Conservation (phyloP, 1,284 basidiomycete species). For the Agroathelia rolfsii region DNA sequence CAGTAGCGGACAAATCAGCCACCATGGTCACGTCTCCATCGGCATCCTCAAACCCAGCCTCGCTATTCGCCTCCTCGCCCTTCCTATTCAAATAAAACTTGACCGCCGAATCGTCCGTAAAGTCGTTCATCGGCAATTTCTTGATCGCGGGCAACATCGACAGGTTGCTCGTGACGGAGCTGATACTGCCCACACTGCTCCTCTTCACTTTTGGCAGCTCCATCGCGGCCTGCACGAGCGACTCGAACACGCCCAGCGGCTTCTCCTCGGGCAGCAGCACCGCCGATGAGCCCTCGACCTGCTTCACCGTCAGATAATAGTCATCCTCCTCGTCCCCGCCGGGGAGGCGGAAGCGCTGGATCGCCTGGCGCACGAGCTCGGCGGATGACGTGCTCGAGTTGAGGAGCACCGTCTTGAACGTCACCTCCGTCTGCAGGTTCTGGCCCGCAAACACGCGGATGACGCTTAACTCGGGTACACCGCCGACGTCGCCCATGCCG, state of each 20-base stretch:
- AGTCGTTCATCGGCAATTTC: slow-evolving; percentile 91
- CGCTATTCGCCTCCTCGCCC: no score
- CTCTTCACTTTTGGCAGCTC: slow-evolving; percentile 82
- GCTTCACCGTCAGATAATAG: slow-evolving; percentile 91
- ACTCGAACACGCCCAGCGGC: slow-evolving; percentile 82
- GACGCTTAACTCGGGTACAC: slow-evolving; percentile 83
- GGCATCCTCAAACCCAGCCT: no score
- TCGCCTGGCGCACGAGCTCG: slow-evolving; percentile 84
- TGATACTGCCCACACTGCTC: slow-evolving; percentile 89
- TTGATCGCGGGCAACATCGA: slow-evolving; percentile 91
- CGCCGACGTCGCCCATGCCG: no score
- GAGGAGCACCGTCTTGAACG: slow-evolving; percentile 94
- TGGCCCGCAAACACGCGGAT: slow-evolving; percentile 92
- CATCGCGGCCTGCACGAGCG: slow-evolving; percentile 68
- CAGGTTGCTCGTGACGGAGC: slow-evolving; percentile 82
- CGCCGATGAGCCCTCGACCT: slow-evolving; percentile 78
- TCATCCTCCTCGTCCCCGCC: slow-evolving; percentile 50
- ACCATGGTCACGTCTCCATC: slow-evolving; percentile 20
- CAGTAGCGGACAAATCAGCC: slow-evolving; percentile 22
- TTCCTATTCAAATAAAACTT: slow-evolving; percentile 87
- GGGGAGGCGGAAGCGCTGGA: slow-evolving; percentile 84
- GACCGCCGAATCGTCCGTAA: slow-evolving; percentile 91
- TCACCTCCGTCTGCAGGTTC: slow-evolving; percentile 81
- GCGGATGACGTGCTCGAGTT: slow-evolving; percentile 76
- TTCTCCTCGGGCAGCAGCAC: slow-evolving; percentile 63